Conservation (phyloP, 2,329 filamentous ascomycete genomes). For the Septoria linicola region DNA sequence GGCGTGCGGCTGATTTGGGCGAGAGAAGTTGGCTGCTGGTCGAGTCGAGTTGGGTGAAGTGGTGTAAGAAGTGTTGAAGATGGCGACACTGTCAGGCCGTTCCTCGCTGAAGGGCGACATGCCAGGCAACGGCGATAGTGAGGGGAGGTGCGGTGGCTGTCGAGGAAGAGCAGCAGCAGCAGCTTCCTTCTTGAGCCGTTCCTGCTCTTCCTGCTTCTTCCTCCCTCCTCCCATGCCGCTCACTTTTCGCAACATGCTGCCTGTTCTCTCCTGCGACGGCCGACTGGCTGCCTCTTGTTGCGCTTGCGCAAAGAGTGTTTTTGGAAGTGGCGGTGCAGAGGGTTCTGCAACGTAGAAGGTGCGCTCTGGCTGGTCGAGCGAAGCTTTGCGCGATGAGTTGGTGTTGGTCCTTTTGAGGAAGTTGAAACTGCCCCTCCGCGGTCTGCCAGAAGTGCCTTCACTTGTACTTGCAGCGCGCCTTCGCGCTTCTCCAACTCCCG, state of each 20-base stretch:
- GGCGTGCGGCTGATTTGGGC: constrained; percentile 25
- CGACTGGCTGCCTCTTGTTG: constrained; percentile 8
- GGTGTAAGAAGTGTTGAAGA: constrained; percentile 47
- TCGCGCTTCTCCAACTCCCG: constrained; percentile 8
- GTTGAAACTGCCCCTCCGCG: constrained; percentile 13
- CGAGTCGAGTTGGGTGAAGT: constrained; percentile 40
- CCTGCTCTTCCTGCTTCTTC: constrained; percentile 23
- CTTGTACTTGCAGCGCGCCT: constrained; percentile 9
- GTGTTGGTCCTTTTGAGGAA: constrained; percentile 10
- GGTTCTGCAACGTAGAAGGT: constrained; percentile 7
- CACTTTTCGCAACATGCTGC: constrained; percentile 35
- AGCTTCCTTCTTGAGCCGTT: constrained; percentile 21
- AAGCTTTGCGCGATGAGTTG: constrained; percentile 10
- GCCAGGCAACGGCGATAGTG: constrained; percentile 45
- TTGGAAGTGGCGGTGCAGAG: constrained; percentile 6
- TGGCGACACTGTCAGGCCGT: constrained; percentile 62
- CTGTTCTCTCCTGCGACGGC: constrained; percentile 1
- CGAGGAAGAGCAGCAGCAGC: constrained; percentile 54
- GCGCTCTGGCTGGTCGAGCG: constrained; percentile 8
- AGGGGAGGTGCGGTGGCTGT: constrained; percentile 58
- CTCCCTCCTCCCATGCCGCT: constrained; percentile 34
- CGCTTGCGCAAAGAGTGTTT: constrained; percentile 6
- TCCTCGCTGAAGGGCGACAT: constrained; percentile 59
- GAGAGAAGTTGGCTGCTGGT: constrained; percentile 36
- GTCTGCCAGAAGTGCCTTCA: constrained; percentile 1